Evolutionary conservation across 345 rosid species (phyloP), one percentile per base, ranked within the genome.

Genomic region (Eucalyptus sideroxylon): DNA sequence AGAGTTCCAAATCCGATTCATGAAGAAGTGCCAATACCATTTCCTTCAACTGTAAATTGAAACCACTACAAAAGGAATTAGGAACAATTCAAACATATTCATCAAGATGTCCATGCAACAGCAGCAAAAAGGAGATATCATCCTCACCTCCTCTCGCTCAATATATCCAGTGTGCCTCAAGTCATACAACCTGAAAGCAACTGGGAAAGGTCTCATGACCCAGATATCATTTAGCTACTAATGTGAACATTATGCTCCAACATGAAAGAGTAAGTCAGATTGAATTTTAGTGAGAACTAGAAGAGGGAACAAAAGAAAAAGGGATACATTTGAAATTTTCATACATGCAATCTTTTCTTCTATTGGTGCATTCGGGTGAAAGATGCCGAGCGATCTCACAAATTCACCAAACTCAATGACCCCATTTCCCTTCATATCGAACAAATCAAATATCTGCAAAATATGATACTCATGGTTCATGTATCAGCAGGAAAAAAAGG

Each of bases 21-120:
- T 94, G 94, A 89, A 96, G 93, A 88, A 97, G 96, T n/a, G 98
- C 99, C 89, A 95, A 50, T 15, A 97, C 99, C 99, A 97, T 97
- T 92, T 94, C 96, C 93, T 93, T 97, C 91, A 97, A 91, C 99
- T 97, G 91, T 81, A 72, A 72, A 77, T 86, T 15, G 13, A 86
- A 49, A 42, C 65, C 44, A 16, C 65, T 12, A 34, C 16, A 53
- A 50, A 49, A 23, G 49, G 7, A 21, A 40, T 77, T 40, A 40
- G 42, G 83, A 17, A 77, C 27, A 37, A 77, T 37, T 10, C n/a
- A 11, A 16, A 65, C 42, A 88, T 3, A n/a, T 80, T 1, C 34
- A 31, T 17, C 51, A 4, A 9, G 34, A 2, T 50, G 56, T 30
- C n/a, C 45, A 24, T 72, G 44, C 23, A 40, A 37, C 12, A 4